Evolutionary conservation across 129 eudicot genomes (phyloP), one percentile per base, ranked within the genome.

Genomic region (Chrysanthemum lavandulifolium): DNA sequence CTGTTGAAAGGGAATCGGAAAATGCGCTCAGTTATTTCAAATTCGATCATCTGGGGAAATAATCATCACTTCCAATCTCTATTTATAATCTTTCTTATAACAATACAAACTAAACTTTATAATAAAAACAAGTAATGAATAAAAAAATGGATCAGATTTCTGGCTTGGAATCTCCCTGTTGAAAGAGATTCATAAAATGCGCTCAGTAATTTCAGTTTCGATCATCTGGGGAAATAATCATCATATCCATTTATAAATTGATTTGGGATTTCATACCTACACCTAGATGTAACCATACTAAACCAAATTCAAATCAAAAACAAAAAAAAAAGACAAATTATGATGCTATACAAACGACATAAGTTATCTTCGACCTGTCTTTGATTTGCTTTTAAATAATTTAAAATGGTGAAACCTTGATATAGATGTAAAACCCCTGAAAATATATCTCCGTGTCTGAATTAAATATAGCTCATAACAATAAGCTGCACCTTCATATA

Each of bases 201-300:
- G 72, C 72, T 48, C 72, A 67, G 59, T 67, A 5, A 67, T 67
- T 67, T 67, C 72, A 67, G 72, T 18, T 67, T 67, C 72, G 59
- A 67, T 67, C 72, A 49, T 67, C 45, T 49, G 72, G 72, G 72
- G 58, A 67, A 67, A 67, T 45, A 67, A 67, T 67, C 71, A 47
- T 48, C 71, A 67, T 21, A 67, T 67, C 71, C 71, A 47, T 67
- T 33, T 1, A 31, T 1, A 61, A 59, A 58, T 36, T 21, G 29
- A 61, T 8, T 15, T 0, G 5, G 47, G 10, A 6, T 4, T 65
- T 36, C 43, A n/a, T 36, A 10, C 4, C 25, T 14, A 52, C 15
- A 8, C 10, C 29, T 2, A 25, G 47, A 64, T 31, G 0, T 13
- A 14, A 64, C 45, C 45, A 36, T 5, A 0, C 45, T 36, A 36